Conservation (phyloP, 306 rosid genomes). For the Rosa lucieae region DNA sequence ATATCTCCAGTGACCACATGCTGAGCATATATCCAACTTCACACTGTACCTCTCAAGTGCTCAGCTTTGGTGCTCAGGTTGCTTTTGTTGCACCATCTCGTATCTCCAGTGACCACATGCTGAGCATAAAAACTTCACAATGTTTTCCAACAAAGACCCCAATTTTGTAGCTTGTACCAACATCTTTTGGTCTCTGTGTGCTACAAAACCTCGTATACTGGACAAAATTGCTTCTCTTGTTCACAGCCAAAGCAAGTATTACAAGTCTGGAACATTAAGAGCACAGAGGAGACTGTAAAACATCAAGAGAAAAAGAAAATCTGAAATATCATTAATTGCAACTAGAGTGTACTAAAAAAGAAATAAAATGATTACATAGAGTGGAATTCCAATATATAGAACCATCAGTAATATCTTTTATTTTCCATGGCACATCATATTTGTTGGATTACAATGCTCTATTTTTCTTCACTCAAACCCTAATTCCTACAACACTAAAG, state of each 20-base stretch:
- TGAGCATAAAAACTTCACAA: conserved; percentile 53
- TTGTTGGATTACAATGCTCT: too few relatives aligned
- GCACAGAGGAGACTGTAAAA: background rate
- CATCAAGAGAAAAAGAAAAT: too few relatives aligned
- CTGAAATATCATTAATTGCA: too few relatives aligned
- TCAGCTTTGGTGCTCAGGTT: conserved; percentile 36
- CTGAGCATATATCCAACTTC: too few relatives aligned
- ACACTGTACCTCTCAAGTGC: conserved; percentile 32
- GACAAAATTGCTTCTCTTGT: conserved; percentile 59
- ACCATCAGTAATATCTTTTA: too few relatives aligned
- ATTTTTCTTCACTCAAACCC: too few relatives aligned
- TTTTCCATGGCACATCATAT: too few relatives aligned
- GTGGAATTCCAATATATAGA: too few relatives aligned
- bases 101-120: conserved; percentile 84
- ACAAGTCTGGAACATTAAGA: background rate
- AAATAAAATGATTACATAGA: too few relatives aligned
- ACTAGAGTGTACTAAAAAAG: too few relatives aligned
- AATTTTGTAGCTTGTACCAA: conserved; percentile 41
- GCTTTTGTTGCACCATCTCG: conserved; percentile 56
- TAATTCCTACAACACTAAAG: too few relatives aligned
- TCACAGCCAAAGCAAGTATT: conserved; percentile 23
- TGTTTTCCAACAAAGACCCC: conserved; percentile 45
- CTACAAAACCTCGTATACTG: conserved; percentile 70
- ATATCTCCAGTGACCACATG: too few relatives aligned
- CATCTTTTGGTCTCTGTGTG: conserved; percentile 59